Conservation (phyloP, 2,329 filamentous ascomycete genomes). For the Pyrenophora graminea region DNA sequence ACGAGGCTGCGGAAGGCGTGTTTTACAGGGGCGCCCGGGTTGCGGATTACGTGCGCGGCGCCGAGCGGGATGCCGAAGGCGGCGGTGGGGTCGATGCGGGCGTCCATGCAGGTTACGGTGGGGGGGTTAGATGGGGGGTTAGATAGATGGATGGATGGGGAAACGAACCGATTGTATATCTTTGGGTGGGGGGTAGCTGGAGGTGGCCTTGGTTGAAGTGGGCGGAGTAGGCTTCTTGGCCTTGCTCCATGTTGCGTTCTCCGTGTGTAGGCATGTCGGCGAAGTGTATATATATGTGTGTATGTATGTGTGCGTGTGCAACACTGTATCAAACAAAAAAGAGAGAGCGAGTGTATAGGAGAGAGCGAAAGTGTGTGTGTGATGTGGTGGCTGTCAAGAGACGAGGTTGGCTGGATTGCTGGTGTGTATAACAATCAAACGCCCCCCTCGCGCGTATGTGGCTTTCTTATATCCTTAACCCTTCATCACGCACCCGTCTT, state of each 20-base stretch:
- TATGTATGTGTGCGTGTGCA: no score
- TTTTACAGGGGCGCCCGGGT: conserved; percentile 62
- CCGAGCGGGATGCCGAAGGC: conserved; percentile 74
- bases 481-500: no score
- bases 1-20: conserved; percentile 76
- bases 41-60: conserved; percentile 78
- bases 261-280: conserved; percentile 50
- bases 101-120: conserved; percentile 78
- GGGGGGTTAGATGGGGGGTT: background rate
- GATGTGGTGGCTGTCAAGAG: no score
- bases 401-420: background rate
- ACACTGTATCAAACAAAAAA: no score
- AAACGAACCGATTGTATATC: conserved; percentile 64
- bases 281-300: background rate
- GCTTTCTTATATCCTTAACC: no score
- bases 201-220: conserved; percentile 69
- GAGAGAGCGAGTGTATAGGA: no score
- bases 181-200: conserved; percentile 69
- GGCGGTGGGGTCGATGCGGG: conserved; percentile 68
- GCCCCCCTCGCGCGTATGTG: no score
- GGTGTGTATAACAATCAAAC: background rate
- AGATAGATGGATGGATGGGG: background rate
- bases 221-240: conserved; percentile 62
- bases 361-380: no score
- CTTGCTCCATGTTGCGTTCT: conserved; percentile 60